Base-by-base conservation (phyloP, 371 early-diverging fungal genomes). In the Quaeritorhiza haematococci region DNA sequence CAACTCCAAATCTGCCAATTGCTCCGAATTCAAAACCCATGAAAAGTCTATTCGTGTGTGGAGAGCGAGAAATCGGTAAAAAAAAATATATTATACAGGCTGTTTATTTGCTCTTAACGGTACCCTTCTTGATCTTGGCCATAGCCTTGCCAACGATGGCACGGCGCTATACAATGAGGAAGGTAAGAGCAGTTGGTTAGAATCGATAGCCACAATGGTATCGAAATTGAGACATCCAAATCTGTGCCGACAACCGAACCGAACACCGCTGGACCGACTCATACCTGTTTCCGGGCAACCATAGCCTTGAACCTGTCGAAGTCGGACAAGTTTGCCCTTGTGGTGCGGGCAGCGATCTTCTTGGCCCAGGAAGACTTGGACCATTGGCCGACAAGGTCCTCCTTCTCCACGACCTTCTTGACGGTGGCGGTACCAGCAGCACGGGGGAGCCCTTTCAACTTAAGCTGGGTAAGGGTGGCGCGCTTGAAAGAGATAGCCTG, bases 271-370 rank as follows among this genome's bases (percentile, higher is more conserved):
- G 21, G 35, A 17, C 1, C 42, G 17, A 55, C 35, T 53, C 66
- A 47, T 34, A 58, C 66, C 61, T 73, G 58, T 64, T 69, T 73
- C 58, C 64, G 64, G 55, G 73, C 73, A 28, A 72, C 33, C 71
- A 71, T 76, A 59, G 93, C 66, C 90, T 96, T 93, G 92, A 95
- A 96, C 69, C 98, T 89, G 73, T 96, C 96, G 71, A 96, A 96
- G 80, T 98, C 98, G 47, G 86, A 65, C 73, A 93, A 76, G 66
- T 68, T 63, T 58, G 88, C 82, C 65, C 96, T 89, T 71, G 72
- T 76, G 61, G 77, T 67, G 67, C 96, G 89, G 62, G 76, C 71
- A 38, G 77, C 88, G 60, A 94, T 74, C 89, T 93, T 96, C 87
- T 94, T 82, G 67, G 94, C 94, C 91, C 92, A 93, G 56, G 89